Evolutionary conservation across 202 grass and related monocot genomes (phyloP), one percentile per base, ranked within the genome.

Genomic region (Saccharum hybrid): DNA sequence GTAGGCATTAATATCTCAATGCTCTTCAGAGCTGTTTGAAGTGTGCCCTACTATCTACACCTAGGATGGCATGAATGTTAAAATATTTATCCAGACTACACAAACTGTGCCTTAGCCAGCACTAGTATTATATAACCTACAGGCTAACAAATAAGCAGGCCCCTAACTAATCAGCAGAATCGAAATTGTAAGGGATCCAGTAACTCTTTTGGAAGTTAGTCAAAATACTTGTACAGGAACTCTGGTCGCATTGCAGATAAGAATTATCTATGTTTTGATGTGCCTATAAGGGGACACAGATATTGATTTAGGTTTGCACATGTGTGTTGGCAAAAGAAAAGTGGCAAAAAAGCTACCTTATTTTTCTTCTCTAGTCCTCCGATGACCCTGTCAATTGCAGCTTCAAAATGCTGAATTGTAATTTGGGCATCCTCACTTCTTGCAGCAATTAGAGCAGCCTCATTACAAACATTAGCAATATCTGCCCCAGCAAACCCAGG

Each of bases 391-490:
- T 93, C 92, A 91, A 94, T 90, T 68, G 94, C 94, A 80, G 86
- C 63, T 68, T 94, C 94, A 89, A 97, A 94, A 93, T 93, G 92
- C 12, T 88, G 75, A 85, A 94, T 92, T 38, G 90, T 93, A 72
- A 94, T 88, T 57, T 82, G 79, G 15, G 80, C 83, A 22, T 88
- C 78, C 59, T 93, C 92, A 66, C 21, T 79, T 52, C 94, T 88
- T 60, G 86, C 94, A 84, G 92, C 92, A 76, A 94, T 91, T 69
- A 97, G 82, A 82, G 92, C 92, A 26, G 92, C 90, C 64, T 97
- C 92, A 31, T 97, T 94, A 76, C 94, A 97, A 77, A 97, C 90
- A 89, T 97, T 94, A n/a, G 92, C 94, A 88, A 97, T 97, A 68
- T 97, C 92, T 62, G 92, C 94, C 78, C 90, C 92, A 74, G 92